Evolutionary conservation across 352 stramenopile species (phyloP).

Genomic region (Globisporangium megalacanthum): DNA sequence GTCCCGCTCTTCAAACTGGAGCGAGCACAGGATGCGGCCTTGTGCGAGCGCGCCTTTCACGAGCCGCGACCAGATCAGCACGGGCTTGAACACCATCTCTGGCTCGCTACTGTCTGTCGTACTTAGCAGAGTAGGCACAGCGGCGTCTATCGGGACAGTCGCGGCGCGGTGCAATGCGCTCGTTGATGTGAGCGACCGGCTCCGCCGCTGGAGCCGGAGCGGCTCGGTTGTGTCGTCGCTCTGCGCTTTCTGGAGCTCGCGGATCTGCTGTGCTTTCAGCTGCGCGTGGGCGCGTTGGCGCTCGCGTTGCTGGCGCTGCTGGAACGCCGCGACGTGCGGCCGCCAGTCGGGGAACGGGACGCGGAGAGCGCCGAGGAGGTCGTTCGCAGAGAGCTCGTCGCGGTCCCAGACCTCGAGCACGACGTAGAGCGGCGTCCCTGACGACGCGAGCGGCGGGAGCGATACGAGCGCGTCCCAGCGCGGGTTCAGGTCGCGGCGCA

Average conservation of each 20-base stretch:
- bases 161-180: conserved; percentile 2
- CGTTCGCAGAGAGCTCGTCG: conserved; percentile 64
- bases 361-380: conserved; percentile 60
- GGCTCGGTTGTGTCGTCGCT: conserved; percentile 6
- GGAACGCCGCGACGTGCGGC: conserved; percentile 36
- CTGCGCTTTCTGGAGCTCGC: conserved; percentile 15
- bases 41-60: conserved; percentile 55
- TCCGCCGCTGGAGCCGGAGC: conserved; percentile 15
- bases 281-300: conserved; percentile 23
- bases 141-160: conserved; percentile 5
- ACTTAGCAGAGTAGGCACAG: conserved; percentile 8
- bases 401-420: conserved; percentile 70
- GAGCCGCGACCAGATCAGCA: conserved; percentile 67
- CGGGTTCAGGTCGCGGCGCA: conserved; percentile 69
- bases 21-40: conserved; percentile 55
- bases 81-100: conserved; percentile 35
- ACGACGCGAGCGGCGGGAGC: conserved; percentile 43
- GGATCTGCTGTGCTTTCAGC: conserved; percentile 21
- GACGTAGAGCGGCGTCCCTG: conserved; percentile 46
- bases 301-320: conserved; percentile 23
- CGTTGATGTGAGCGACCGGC: conserved; percentile 36
- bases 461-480: conserved; percentile 63
- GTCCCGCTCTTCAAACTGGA: conserved; percentile 76
- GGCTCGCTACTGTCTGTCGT: conserved; percentile 14
- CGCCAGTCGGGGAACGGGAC: conserved; percentile 71